These are phyloP conservation scores for Aspergillus unguis DNA, from an alignment of 2,329 filamentous ascomycete genomes.

Conservation along the genomic window DNA sequence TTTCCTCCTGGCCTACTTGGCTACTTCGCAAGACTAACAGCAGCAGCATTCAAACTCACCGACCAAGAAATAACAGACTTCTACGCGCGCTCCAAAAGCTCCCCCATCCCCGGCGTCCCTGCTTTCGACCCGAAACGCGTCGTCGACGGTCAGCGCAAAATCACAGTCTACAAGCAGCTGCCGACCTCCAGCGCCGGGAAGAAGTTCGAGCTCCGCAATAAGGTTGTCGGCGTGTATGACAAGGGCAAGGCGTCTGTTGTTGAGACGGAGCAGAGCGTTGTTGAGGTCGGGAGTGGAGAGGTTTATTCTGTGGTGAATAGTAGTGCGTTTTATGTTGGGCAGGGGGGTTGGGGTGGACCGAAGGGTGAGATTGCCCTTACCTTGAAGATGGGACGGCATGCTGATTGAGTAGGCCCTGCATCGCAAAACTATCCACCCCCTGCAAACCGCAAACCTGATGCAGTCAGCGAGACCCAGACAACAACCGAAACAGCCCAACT, in stretches of 20 bases:
- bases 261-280: constrained; percentile 73
- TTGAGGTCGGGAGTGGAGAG: constrained; percentile 66
- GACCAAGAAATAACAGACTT: constrained; percentile 79
- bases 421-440: constrained; percentile 76
- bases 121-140: constrained; percentile 70
- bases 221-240: constrained; percentile 82
- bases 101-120: constrained; percentile 70
- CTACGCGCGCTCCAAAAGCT: constrained; percentile 63
- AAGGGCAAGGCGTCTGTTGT: constrained; percentile 81
- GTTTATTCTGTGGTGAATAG: constrained; percentile 68
- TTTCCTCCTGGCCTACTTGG: too few relatives aligned
- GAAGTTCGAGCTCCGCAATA: constrained; percentile 72
- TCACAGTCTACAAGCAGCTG: constrained; percentile 72
- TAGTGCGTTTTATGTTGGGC: constrained; percentile 74
- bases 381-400: background rate
- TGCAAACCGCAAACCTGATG: constrained; percentile 67
- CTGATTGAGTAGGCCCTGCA: constrained; percentile 52
- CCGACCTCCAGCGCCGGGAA: constrained; percentile 67
- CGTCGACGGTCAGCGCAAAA: constrained; percentile 79
- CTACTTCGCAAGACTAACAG: constrained; percentile 33
- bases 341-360: constrained; percentile 82
- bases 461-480: constrained; percentile 66
- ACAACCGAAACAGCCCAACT: constrained; percentile 69
- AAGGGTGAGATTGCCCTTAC: constrained; percentile 57
- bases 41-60: constrained; percentile 69